phyloP scores from a whole-genome alignment of 129 eudicot species.

The Centaurea solstitialis region DNA sequence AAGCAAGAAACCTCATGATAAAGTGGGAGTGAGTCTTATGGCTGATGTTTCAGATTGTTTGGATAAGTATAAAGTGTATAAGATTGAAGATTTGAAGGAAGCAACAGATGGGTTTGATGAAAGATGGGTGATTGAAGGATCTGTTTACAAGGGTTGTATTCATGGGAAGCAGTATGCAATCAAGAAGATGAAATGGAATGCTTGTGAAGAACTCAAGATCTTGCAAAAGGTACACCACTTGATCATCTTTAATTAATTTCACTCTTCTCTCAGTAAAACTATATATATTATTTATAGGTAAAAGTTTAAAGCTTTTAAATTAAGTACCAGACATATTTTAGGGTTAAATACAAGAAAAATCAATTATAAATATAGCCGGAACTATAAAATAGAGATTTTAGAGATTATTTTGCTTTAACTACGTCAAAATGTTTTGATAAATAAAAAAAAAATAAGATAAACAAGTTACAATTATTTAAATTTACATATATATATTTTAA shows the following conservation, averaged over 20 bases:
- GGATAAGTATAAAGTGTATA: conserved; percentile 85
- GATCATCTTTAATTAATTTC: background rate
- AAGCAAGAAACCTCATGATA: conserved; percentile 24
- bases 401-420: no score
- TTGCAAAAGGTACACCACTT: conserved; percentile 70
- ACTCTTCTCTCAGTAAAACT: background rate
- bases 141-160: conserved; percentile 77
- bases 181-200: conserved; percentile 99
- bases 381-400: no score
- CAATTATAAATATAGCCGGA: no score
- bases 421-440: no score
- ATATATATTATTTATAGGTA: background rate
- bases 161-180: conserved; percentile 75
- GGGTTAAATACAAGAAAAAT: no score
- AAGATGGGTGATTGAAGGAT: conserved; percentile 65
- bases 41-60: conserved; percentile 89
- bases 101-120: conserved; percentile 85
- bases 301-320: background rate
- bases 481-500: no score
- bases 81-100: conserved; percentile 56
- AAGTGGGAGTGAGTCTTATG: conserved; percentile 55
- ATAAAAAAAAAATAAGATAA: no score
- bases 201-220: conserved; percentile 91
- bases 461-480: no score
- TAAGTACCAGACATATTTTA: no score